Percentiles rank a stretch among this genome's conserved stretches.
phyloP scores from a whole-genome alignment of 2,329 filamentous ascomycete species.

The Tricladium varicosporioides region DNA sequence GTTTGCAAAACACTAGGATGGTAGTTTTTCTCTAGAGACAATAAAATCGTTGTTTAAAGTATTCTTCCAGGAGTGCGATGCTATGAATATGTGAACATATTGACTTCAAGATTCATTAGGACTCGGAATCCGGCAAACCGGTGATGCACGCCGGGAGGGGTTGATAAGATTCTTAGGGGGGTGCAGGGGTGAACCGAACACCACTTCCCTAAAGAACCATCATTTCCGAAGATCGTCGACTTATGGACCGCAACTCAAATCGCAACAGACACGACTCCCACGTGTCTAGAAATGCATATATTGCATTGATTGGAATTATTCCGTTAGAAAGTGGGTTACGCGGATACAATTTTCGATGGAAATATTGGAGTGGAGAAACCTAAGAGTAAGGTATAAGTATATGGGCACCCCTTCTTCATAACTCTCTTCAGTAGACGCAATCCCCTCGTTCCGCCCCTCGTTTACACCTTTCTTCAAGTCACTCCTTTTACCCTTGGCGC shows the following conservation, averaged over 20 bases:
- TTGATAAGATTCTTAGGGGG: neutral
- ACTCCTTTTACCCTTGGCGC: neutral
- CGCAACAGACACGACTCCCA: neutral
- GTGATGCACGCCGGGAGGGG: neutral
- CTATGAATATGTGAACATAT: no score
- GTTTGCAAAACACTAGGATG: constrained; percentile 21
- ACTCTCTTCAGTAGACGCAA: neutral
- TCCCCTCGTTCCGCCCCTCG: neutral
- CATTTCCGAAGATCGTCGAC: neutral
- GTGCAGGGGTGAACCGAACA: neutral
- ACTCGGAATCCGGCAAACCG: neutral
- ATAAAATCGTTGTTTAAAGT: constrained; percentile 4
- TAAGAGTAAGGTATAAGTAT: neutral
- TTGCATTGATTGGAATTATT: neutral
- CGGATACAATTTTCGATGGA: neutral
- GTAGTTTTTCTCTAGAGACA: constrained; percentile 24
- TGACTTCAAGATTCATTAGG: neutral
- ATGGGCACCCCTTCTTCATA: neutral
- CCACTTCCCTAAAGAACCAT: neutral
- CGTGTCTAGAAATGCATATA: neutral
- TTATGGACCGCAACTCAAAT: neutral
- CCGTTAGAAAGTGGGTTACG: neutral
- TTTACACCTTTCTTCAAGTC: neutral
- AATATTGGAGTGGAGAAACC: neutral
- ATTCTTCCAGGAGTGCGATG: no score